Percentiles rank a stretch among this genome's conserved stretches.
Conservation (phyloP, 495 filamentous ascomycete species). For the Aspergillus baeticus region DNA sequence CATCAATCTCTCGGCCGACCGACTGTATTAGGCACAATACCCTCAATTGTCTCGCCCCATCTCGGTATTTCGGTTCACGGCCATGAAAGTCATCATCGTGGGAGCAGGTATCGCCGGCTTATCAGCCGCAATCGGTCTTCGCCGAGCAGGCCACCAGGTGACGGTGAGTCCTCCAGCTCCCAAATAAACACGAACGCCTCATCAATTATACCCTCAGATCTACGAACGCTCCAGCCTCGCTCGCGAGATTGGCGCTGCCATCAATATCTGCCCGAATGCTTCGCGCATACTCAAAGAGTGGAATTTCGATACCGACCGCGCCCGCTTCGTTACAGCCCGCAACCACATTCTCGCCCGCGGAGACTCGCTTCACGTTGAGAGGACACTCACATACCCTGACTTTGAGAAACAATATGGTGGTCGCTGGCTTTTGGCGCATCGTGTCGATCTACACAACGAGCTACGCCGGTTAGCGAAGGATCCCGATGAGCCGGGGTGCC, state of each 20-base stretch:
- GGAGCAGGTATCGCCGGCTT: constrained; percentile 6
- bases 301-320: background rate
- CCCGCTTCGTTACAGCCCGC: background rate
- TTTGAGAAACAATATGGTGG: background rate
- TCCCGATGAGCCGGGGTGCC: background rate
- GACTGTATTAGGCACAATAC: no score
- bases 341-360: background rate
- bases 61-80: no score
- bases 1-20: no score
- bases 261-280: constrained; percentile 10
- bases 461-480: background rate
- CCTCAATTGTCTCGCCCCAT: no score
- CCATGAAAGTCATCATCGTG: constrained; percentile 8
- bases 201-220: no score
- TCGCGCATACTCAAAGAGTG: background rate
- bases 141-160: constrained; percentile 5
- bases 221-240: constrained; percentile 9
- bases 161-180: background rate
- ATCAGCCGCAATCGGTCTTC: background rate
- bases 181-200: no score
- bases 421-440: background rate
- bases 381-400: background rate
- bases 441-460: constrained; percentile 3
- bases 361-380: background rate
- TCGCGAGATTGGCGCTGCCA: constrained; percentile 9